Base-by-base conservation (phyloP, 2,329 filamentous ascomycete genomes). In the Zymoseptoria brevis region DNA sequence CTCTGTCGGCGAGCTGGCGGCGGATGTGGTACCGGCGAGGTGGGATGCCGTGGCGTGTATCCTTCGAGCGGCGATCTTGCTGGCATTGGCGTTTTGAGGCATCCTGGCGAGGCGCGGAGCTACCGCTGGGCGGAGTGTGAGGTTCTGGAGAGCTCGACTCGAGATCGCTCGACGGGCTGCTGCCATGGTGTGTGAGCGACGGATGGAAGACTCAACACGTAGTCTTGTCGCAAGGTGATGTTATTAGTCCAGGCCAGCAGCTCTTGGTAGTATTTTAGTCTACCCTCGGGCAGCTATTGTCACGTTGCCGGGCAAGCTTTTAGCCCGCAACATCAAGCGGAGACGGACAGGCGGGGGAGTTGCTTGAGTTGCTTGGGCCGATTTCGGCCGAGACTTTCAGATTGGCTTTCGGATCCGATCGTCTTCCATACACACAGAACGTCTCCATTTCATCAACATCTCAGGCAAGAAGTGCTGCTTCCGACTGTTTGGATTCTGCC, bases 31-130 rank as follows among this genome's bases (percentile, higher is more conserved):
- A 54, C 76, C 77, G 22, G 80, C 76, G 60, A 83, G 73, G 59
- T 83, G 81, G 58, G 76, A 74, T 8, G 79, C 77, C 5, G 83
- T 84, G 55, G 79, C 80, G 71, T 86, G 81, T 49, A 86, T 72
- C 62, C 77, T 73, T 59, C 78, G 69, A 22, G 74, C 70, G 48
- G 77, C 77, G 21, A 73, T 73, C 62, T 74, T 74, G 68, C 66
- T 75, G 49, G 66, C 61, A 48, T 69, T 69, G 59, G 66, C 69
- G 55, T 67, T 66, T 48, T 72, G 64, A 61, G 75, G 73, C 63
- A 67, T 68, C 55, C 59, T 65, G 52, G 52, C 56, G 58, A 69
- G 68, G 59, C 75, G 64, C 45, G 71, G 68, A 59, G 75, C 66
- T 54, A 62, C 60, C 52, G 72, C 63, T 19, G 75, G 71, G 13